Base-by-base conservation (phyloP, 202 grass and related monocot species). In the Saccharum hybrid region DNA sequence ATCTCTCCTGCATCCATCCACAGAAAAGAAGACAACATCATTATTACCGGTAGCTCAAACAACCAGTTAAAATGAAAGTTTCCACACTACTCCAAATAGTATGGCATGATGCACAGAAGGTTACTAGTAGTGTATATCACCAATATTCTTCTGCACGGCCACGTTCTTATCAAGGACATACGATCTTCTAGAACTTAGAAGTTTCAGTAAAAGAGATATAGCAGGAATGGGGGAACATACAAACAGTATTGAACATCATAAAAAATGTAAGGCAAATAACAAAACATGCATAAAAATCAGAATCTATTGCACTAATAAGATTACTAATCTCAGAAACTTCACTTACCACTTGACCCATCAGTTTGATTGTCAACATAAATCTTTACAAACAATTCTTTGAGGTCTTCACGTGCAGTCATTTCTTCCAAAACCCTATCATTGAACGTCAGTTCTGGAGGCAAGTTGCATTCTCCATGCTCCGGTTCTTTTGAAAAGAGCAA, bases 391-490 rank as follows among this genome's bases (percentile, higher is more conserved):
- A 94, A 87, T 19, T 64, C 36, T 82, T 90, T 92, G 7, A 97
- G 74, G 23, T 88, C 46, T 46, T 81, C 81, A 79, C 85, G 81
- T 75, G 63, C 71, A 23, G 72, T 90, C 73, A 97, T 90, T 19
- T 76, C 74, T 90, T 87, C 90, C 86, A 97, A 76, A 90, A 94
- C 84, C 52, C 33, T 88, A 81, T 97, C 91, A 41, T 76, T 63
- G 72, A 68, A 76, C 34, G 77, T 76, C 49, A 81, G 31, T 70
- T 88, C 73, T 71, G 54, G 45, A 54, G 72, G 74, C 22, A 56
- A 71, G 74, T 48, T 77, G 66, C 36, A 75, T 70, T 34, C 56
- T 45, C 57, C 66, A 83, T 65, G 72, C 51, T 68, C 48, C 5
- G 39, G 7, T 76, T 86, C 73, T 40, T 72, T 86, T 86, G 92